These are phyloP conservation scores for Alternaria novae-zelandiae DNA, from an alignment of 2,329 filamentous ascomycete genomes.

Conservation along the genomic window DNA sequence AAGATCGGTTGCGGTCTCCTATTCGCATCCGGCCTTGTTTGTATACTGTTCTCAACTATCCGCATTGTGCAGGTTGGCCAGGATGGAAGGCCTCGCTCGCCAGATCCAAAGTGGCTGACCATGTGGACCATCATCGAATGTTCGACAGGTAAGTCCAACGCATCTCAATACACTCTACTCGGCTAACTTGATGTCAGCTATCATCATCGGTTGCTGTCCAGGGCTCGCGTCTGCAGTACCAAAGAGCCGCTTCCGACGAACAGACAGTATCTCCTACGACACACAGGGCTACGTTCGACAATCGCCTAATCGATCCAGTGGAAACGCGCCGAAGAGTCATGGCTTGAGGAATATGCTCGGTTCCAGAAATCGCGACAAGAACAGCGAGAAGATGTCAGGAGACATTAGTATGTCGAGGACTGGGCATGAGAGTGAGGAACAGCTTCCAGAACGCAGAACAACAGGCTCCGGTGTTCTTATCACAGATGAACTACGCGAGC, in stretches of 20 bases:
- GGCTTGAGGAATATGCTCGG: slow-evolving; percentile 14
- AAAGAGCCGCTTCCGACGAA: slow-evolving; percentile 3
- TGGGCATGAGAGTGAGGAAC: slow-evolving; percentile 15
- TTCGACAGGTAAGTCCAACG: slow-evolving; percentile 37
- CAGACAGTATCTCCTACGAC: slow-evolving; percentile 6
- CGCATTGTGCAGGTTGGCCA: slow-evolving; percentile 44
- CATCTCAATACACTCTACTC: background rate
- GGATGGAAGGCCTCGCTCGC: slow-evolving; percentile 31
- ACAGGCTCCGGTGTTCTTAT: slow-evolving; percentile 6
- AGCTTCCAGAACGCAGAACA: slow-evolving; percentile 13
- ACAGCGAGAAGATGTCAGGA: slow-evolving; percentile 3
- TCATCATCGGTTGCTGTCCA: slow-evolving; percentile 36
- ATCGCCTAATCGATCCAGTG: slow-evolving; percentile 6
- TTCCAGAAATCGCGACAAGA: slow-evolving; percentile 7
- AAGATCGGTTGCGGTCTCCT: slow-evolving; percentile 43
- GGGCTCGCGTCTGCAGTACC: slow-evolving; percentile 22
- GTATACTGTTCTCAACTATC: slow-evolving; percentile 34
- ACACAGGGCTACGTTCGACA: slow-evolving; percentile 23
- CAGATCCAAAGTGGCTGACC: slow-evolving; percentile 45
- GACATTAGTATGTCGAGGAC: slow-evolving; percentile 6
- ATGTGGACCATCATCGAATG: slow-evolving; percentile 48
- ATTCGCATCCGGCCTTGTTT: slow-evolving; percentile 34
- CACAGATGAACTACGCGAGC: slow-evolving; percentile 7
- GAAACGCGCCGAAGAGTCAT: background rate
- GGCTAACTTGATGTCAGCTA: slow-evolving; percentile 16